Evolutionary conservation across 2,329 filamentous ascomycete species (phyloP), one percentile per base, ranked within the genome.

Genomic region (Colletotrichum endophyticum): DNA sequence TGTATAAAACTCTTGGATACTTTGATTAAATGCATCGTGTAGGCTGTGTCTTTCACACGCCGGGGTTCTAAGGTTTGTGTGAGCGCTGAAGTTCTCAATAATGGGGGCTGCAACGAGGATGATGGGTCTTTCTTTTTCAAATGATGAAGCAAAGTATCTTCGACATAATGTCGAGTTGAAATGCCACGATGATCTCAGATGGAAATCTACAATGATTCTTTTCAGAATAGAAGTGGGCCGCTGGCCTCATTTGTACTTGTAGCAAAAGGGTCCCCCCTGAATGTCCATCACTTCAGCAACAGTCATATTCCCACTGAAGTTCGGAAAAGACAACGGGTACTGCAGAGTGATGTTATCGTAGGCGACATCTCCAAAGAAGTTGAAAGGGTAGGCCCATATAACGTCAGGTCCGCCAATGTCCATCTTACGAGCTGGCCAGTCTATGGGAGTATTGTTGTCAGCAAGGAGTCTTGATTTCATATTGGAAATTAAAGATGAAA

Each of bases 331-430:
- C n/a, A 67, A 12, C 3, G 16, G 36, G 12, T 67, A 67, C 64
- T 83, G 78, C 25, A 85, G 77, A 5, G 83, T 85, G 73, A 85
- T 77, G 72, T 85, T 84, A 66, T 79, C 78, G 70, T 85, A 84
- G 6, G 81, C 75, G 12, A 80, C 76, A 11, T 81, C 79, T 34
- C 82, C 81, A 56, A 82, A 82, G 77, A 80, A 84, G 75, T 83
- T 78, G 70, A 81, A 84, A 2, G 83, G 82, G 57, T 83, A 84
- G 5, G 81, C 83, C 59, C 76, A 84, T 75, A 81, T 79, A 5
- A 79, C 81, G 72, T 84, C 83, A 6, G 83, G 83, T 1, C 84
- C 83, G 62, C 78, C 79, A 53, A 84, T 82, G 53, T 83, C 83
- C 9, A 27, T 64, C n/a, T 79, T 80, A 13, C 84, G 80, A 4